Evolutionary conservation across 495 filamentous ascomycete species (phyloP), one percentile per base, ranked within the genome.

Genomic region (Polyplosphaeria fusca): DNA sequence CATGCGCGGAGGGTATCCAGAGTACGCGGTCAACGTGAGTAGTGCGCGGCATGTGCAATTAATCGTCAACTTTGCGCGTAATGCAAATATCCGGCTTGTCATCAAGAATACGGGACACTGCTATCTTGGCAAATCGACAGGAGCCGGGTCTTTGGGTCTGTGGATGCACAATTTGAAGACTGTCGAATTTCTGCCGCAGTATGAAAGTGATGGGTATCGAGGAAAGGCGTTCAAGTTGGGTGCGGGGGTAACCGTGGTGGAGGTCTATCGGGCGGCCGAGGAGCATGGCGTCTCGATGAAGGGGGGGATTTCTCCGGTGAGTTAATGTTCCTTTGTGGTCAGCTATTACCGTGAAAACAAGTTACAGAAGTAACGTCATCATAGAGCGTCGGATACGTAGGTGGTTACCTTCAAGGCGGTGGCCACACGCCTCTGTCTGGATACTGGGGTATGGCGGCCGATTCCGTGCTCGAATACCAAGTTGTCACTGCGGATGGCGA

Each of bases 41-140:
- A 80, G 63, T 4, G 77, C 76, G 11, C 73, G 71, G 38, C 77
- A 87, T 49, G 67, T 86, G 32, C 79, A 82, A 59, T 71, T 77
- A 5, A 78, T 79, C 0, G 74, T 87, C 19, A 81, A 80, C 66
- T 86, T 86, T 70, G 84, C 83, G 2, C 72, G 80, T 39, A 79
- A 85, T 14, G 68, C 68, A 14, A 77, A 79, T 23, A 54, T 87
- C 0, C 72, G 84, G 24, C 69, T 88, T 1, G 72, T 82, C 0
- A 75, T 87, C 49, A 86, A 85, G 73, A 88, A 87, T 60, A 89
- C 85, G 1, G 85, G 86, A 25, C 85, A 86, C 30, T 39, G 37
- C 23, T 59, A 51, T 39, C 39, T 59, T n/a, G 55, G 55, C 2
- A 59, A 59, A 24, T 59, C 55, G 1, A 5, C 41, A 13, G 55